Conservation (phyloP, 495 filamentous ascomycete genomes). For the Penicillium arizonense region DNA sequence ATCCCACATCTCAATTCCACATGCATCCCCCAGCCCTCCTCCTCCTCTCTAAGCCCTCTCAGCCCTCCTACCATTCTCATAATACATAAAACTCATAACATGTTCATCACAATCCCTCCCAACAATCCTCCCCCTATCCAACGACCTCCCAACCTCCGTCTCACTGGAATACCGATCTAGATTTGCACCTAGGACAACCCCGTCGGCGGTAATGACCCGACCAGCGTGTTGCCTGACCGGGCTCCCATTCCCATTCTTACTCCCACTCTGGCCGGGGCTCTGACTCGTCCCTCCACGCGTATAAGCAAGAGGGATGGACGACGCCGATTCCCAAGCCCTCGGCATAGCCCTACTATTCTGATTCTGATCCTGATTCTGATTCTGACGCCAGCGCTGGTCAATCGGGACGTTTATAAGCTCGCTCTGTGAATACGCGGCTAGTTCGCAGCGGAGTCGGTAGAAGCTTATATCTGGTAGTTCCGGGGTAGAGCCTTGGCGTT, state of each 20-base stretch:
- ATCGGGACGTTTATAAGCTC: constrained; percentile 37
- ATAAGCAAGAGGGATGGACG: not conserved
- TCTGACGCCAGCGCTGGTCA: constrained; percentile 10
- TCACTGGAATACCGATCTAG: constrained; percentile 18
- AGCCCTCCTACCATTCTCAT: constrained; percentile 2
- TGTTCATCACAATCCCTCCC: constrained; percentile 9
- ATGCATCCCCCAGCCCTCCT: not conserved
- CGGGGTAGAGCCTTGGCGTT: constrained; percentile 5
- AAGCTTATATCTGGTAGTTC: constrained; percentile 37
- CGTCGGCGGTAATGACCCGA: constrained; percentile 26
- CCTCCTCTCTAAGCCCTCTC: constrained; percentile 1
- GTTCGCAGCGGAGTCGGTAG: constrained; percentile 28
- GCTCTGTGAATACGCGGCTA: constrained; percentile 21
- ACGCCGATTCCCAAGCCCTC: not conserved
- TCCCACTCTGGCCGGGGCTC: not conserved
- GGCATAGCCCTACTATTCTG: not conserved
- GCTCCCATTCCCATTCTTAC: not conserved
- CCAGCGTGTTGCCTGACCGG: not conserved
- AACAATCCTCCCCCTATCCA: not conserved
- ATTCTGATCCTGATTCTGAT: not conserved
- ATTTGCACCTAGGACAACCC: constrained; percentile 30
- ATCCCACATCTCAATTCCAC: not conserved
- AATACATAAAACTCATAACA: constrained; percentile 41
- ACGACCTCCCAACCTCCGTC: not conserved
- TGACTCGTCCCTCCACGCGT: not conserved